These are phyloP conservation scores for Calophaca sinica DNA, from an alignment of 306 rosid species.

Conservation along the genomic window DNA sequence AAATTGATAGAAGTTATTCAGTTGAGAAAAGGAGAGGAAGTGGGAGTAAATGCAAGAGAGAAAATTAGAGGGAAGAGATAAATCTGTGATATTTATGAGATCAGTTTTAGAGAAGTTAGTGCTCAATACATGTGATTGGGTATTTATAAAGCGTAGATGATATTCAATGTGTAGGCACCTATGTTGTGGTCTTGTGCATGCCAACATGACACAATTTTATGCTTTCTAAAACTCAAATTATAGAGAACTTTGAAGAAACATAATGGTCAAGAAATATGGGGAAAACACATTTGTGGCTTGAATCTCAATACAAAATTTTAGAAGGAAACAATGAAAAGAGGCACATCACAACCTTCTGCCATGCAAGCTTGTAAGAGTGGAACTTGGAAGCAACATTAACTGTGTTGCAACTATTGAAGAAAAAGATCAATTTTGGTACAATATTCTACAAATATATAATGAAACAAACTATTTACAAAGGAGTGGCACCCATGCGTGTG, in stretches of 20 bases:
- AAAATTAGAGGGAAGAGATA: too few species aligned
- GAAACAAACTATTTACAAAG: constrained; percentile 70
- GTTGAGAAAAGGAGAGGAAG: too few species aligned
- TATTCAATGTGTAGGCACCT: too few species aligned
- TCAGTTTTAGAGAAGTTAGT: too few species aligned
- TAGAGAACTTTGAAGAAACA: too few species aligned
- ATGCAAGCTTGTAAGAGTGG: constrained; percentile 7
- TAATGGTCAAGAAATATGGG: not conserved
- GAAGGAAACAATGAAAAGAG: not conserved
- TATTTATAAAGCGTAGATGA: too few species aligned
- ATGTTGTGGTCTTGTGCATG: too few species aligned
- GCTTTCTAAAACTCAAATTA: not conserved
- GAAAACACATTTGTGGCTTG: not conserved
- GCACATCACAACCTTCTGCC: not conserved
- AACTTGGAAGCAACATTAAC: constrained; percentile 29
- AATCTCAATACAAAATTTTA: constrained; percentile 3
- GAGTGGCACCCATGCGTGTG: constrained; percentile 52
- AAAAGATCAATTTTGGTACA: constrained; percentile 45
- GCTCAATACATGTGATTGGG: too few species aligned
- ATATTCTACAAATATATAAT: constrained; percentile 60
- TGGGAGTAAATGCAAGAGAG: too few species aligned
- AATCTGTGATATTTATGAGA: too few species aligned
- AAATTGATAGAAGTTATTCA: too few species aligned
- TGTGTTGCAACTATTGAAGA: constrained; percentile 44
- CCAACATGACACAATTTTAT: not conserved